Evolutionary conservation across 2,329 filamentous ascomycete genomes (phyloP), one percentile per base, ranked within the genome.

Genomic region (Cyphellophora europaea): DNA sequence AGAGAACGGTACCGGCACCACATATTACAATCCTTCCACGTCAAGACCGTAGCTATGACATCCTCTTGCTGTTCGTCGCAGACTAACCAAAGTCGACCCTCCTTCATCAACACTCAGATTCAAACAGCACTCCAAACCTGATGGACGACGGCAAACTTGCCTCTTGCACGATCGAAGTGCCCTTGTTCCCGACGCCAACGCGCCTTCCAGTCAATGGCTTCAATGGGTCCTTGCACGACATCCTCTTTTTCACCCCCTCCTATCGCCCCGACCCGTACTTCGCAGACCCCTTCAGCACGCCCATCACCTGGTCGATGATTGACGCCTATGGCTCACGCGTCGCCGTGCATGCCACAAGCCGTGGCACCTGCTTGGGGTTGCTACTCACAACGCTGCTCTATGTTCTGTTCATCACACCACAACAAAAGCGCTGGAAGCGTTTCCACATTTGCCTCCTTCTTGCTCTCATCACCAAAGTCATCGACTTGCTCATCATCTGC

Each of bases 321-420:
- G 43, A 45, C 36, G 40, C 32, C 23, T 45, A 38, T 33, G 29
- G 32, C 21, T 29, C 32, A 6, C 11, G 36, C 37, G 34, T 29
- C 6, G 21, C 37, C 32, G 39, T 35, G 23, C 38, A 39, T 19
- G 27, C 32, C 19, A 18, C 31, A 12, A 37, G 27, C 18, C 31
- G 38, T 25, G 43, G 43, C 23, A 33, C 43, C 16, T 36, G 40
- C 6, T 19, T 33, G 4, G 43, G 43, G 13, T 23, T 45, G 17
- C 19, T 37, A 27, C 42, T 40, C 40, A 40, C 38, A 11, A 39
- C 43, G 6, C 23, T 45, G 35, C 36, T 42, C 37, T 45, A 45
- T 34, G 37, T 45, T 10, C 40, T 43, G 8, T 40, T 40, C 13
- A 33, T 45, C 13, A 43, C 43, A 11, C 40, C 43, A 3, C 33